These are phyloP conservation scores for Ilex paraguariensis DNA, from an alignment of 305 asterid genomes.

Conservation along the genomic window DNA sequence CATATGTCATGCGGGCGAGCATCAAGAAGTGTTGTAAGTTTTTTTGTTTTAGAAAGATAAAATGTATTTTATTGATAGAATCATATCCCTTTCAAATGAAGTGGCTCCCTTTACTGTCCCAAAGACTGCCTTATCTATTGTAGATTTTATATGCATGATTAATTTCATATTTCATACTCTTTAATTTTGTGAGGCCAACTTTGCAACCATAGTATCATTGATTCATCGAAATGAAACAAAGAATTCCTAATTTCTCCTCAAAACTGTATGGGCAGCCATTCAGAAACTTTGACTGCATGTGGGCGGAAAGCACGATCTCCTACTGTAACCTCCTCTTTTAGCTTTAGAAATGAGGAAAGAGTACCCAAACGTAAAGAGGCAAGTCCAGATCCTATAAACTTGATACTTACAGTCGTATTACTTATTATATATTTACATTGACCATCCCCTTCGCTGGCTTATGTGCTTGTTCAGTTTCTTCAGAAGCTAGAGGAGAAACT, in stretches of 20 bases:
- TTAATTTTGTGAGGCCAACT: not conserved
- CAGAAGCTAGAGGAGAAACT: conserved; percentile 66
- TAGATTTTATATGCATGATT: too few species aligned
- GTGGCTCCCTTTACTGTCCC: too few species aligned
- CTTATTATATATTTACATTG: not conserved
- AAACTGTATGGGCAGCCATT: conserved; percentile 35
- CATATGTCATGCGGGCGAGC: not conserved
- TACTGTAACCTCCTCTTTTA: conserved; percentile 49
- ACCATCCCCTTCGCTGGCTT: not conserved
- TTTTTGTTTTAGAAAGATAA: not conserved
- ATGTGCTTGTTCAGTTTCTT: conserved; percentile 38
- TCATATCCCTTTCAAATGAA: too few species aligned
- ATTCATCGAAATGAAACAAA: not conserved
- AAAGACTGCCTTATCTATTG: too few species aligned
- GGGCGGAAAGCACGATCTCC: conserved; percentile 35
- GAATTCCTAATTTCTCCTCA: conserved; percentile 11
- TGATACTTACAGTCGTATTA: conserved; percentile 2
- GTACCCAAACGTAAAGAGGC: conserved; percentile 83
- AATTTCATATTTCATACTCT: too few species aligned
- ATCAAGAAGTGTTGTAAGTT: not conserved
- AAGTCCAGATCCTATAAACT: conserved; percentile 16
- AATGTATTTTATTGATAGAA: too few species aligned
- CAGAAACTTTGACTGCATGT: conserved; percentile 27
- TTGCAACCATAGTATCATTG: not conserved
- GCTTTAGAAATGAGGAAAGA: conserved; percentile 80